Evolutionary conservation across 768 basidiomycete genomes (phyloP).

Genomic region (Leucosporidium yakuticum): DNA sequence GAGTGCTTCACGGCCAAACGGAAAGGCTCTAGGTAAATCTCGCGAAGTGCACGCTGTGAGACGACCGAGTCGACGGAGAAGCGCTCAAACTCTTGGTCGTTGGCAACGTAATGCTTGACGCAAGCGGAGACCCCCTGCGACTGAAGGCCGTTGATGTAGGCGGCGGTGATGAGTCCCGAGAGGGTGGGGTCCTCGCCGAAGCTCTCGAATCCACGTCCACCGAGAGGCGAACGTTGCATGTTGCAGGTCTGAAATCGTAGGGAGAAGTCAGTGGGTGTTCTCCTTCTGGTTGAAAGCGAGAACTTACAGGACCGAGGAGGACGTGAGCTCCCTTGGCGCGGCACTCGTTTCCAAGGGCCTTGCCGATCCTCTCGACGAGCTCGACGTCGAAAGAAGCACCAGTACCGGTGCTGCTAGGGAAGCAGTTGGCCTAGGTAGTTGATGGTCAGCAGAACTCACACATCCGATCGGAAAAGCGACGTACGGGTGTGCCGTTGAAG

Average conservation of each 20-base stretch:
- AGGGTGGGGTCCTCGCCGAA: conserved; percentile 26
- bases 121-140: not conserved
- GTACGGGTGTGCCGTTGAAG: not conserved
- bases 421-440: conserved; percentile 51
- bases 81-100: conserved; percentile 47
- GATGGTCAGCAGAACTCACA: no score
- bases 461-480: no score
- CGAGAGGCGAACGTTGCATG: conserved; percentile 39
- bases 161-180: not conserved
- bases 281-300: no score
- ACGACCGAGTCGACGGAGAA: conserved; percentile 9
- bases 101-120: conserved; percentile 32
- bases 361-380: conserved; percentile 49
- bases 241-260: conserved; percentile 33
- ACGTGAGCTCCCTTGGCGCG: conserved; percentile 49
- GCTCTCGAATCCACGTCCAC: conserved; percentile 42
- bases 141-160: conserved; percentile 1
- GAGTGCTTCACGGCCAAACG: not conserved
- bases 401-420: conserved; percentile 54
- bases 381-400: conserved; percentile 56
- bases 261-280: no score
- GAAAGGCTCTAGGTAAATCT: conserved; percentile 41
- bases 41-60: conserved; percentile 38
- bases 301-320: conserved; percentile 32
- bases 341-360: conserved; percentile 53